Evolutionary conservation across 2,329 filamentous ascomycete genomes (phyloP).

Genomic region (Pseudogymnoascus pannorum): DNA sequence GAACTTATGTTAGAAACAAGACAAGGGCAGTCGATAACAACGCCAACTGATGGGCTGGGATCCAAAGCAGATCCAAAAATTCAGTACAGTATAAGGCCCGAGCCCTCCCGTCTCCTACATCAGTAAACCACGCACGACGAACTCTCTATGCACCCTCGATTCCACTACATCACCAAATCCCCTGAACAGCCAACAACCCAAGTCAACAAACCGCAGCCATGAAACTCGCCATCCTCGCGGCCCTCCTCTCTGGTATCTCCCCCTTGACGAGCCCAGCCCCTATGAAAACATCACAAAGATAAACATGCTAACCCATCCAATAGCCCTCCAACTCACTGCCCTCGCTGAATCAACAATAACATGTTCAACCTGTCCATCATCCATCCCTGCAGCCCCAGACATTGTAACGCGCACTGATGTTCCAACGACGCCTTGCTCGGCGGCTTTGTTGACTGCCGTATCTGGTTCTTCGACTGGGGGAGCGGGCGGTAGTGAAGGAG

Average conservation of each 20-base stretch:
- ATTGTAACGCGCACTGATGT: background rate
- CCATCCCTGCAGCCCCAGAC: background rate
- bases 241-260: background rate
- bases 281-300: background rate
- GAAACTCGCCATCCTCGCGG: background rate
- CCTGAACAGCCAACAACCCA: background rate
- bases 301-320: background rate
- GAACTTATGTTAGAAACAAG: background rate
- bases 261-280: background rate
- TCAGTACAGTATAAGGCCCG: conserved; percentile 3
- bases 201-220: background rate
- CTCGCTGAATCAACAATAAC: background rate
- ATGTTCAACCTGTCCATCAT: background rate
- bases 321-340: background rate
- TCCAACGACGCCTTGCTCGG: background rate
- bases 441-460: background rate
- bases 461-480: background rate
- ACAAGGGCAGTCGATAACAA: background rate
- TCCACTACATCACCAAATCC: background rate
- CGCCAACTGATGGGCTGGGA: background rate
- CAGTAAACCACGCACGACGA: background rate
- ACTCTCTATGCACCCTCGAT: no score
- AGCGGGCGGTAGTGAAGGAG: background rate
- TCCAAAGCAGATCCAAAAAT: background rate
- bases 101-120: background rate